Percentiles rank a stretch among this genome's conserved stretches.
These are phyloP conservation scores for Vigna nakashimae DNA, from an alignment of 306 rosid species.

Conservation along the genomic window DNA sequence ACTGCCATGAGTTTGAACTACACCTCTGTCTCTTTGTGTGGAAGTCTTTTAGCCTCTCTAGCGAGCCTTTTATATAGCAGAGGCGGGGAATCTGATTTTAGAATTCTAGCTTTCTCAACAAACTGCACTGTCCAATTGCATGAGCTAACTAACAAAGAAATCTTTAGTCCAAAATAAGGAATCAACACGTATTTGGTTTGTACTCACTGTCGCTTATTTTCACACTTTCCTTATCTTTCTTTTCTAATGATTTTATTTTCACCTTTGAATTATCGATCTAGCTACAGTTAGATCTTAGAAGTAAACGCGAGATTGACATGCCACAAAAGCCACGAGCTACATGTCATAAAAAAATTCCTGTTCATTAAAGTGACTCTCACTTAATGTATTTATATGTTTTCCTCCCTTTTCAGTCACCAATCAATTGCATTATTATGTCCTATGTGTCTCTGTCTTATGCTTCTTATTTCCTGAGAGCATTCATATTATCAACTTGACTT, in stretches of 20 bases:
- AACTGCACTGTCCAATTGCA: slow-evolving; percentile 36
- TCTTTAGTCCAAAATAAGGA: neutral
- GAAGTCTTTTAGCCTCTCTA: neutral
- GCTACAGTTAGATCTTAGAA: neutral
- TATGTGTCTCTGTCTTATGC: neutral
- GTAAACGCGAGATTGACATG: slow-evolving; percentile 24
- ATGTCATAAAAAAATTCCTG: neutral
- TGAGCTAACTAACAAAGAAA: slow-evolving; percentile 42
- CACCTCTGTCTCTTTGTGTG: neutral
- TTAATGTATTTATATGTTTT: neutral
- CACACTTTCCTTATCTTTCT: neutral
- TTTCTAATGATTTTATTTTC: neutral
- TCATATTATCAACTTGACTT: neutral
- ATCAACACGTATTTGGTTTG: neutral
- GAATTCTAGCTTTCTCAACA: slow-evolving; percentile 33
- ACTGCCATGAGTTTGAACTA: slow-evolving; percentile 35
- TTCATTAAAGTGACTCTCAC: neutral
- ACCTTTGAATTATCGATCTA: slow-evolving; percentile 14
- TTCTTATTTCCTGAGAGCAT: neutral
- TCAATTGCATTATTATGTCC: neutral
- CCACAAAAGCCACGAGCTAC: neutral
- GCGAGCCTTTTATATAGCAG: slow-evolving; percentile 10
- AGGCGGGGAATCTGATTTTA: neutral
- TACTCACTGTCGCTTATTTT: neutral
- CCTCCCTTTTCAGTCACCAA: neutral